phyloP scores from a whole-genome alignment of 495 filamentous ascomycete species.

The Penicillium atrosanguineum region DNA sequence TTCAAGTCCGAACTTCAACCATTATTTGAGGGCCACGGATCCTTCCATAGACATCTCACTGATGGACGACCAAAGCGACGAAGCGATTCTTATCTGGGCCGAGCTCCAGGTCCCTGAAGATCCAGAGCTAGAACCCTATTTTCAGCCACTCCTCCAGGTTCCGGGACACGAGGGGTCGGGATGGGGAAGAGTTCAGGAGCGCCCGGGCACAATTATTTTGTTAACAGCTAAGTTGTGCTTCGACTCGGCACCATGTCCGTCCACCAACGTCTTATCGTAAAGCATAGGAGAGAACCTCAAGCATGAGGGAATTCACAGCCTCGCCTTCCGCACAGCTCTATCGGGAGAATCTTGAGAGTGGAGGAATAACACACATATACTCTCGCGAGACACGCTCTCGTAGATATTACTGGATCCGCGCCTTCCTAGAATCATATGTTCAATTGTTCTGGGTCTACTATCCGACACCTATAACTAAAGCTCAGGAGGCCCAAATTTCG shows the following conservation, averaged over 20 bases:
- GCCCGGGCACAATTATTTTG: conserved; percentile 5
- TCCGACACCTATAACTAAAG: conserved; percentile 5
- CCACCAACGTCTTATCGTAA: background rate
- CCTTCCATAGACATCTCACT: no score
- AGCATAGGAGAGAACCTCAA: conserved; percentile 8
- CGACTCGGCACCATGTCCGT: no score
- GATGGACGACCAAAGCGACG: no score
- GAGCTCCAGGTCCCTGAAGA: background rate
- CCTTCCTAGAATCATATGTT: conserved; percentile 1
- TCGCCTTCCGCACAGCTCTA: conserved; percentile 14
- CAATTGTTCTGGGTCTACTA: conserved; percentile 15
- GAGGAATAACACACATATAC: background rate
- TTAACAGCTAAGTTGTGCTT: conserved; percentile 14
- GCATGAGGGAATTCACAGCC: conserved; percentile 5
- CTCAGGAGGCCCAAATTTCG: background rate
- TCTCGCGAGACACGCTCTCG: conserved; percentile 1
- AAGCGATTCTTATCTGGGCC: no score
- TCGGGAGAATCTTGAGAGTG: conserved; percentile 4
- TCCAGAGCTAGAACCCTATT: conserved; percentile 3
- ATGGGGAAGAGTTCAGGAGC: conserved; percentile 2
- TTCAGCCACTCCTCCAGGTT: conserved; percentile 9
- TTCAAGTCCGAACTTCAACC: no score
- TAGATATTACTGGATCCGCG: background rate
- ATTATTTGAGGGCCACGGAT: no score
- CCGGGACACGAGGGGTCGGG: conserved; percentile 10